phyloP scores from a whole-genome alignment of 2,329 filamentous ascomycete genomes.

The Emergomyces africanus region DNA sequence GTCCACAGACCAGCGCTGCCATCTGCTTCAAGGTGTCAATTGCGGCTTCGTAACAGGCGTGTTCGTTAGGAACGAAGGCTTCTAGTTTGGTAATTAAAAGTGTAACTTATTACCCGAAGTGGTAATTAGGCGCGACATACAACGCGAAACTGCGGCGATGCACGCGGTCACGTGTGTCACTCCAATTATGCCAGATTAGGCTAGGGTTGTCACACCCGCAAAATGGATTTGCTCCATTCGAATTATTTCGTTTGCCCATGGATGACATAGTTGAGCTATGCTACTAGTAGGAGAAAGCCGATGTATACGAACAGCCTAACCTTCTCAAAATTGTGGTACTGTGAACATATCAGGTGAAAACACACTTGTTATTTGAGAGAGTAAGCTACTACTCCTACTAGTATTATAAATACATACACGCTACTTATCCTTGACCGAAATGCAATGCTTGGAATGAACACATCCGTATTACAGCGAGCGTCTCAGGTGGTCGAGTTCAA shows the following conservation, averaged over 20 bases:
- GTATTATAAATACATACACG: neutral
- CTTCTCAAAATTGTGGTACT: neutral
- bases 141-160: neutral
- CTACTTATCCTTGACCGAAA: neutral
- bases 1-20: neutral
- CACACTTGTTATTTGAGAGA: neutral
- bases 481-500: neutral
- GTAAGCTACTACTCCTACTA: neutral
- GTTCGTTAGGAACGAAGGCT: too few species aligned
- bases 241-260: neutral
- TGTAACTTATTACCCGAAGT: neutral
- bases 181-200: constrained; percentile 1
- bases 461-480: neutral
- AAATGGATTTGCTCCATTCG: too few species aligned
- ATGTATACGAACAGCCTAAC: neutral
- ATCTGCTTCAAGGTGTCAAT: neutral
- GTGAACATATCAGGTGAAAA: neutral
- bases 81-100: too few species aligned
- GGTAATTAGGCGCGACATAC: neutral
- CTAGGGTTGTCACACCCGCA: too few species aligned
- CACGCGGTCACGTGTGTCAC: constrained; percentile 4
- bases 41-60: neutral
- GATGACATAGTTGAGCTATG: neutral
- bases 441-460: constrained; percentile 8
- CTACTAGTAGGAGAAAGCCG: too few species aligned